Evolutionary conservation across 2,329 filamentous ascomycete genomes (phyloP), one percentile per base, ranked within the genome.

Genomic region (Colletotrichum higginsianum): DNA sequence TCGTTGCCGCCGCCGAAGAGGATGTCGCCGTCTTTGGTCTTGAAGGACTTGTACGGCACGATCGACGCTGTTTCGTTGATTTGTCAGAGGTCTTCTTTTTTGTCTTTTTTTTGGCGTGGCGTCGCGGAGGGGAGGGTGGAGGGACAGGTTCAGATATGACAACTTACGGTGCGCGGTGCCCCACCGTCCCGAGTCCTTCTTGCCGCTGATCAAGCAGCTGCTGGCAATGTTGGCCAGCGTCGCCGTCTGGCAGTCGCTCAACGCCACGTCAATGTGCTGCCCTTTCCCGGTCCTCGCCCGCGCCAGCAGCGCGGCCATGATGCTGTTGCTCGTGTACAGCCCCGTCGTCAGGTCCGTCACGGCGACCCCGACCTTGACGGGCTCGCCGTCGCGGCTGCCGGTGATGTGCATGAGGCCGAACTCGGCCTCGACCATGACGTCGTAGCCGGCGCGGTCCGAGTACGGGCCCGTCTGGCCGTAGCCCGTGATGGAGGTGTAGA

Each of bases 371-470:
- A 99, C 96, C 83, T 99, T 99, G 49, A 98, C 96, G 0, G 96
- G 96, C 2, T 95, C 93, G 0, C 96, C 95, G 77, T 97, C 93
- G 67, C 95, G 89, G 73, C 89, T 89, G 42, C 96, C 96, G 0
- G 96, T 99, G 77, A 99, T 98, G 83, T 99, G 96, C 96, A 99
- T 99, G 67, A 99, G 84, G 0, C 96, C 96, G 84, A 99, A 95
- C 80, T 98, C 96, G 71, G 96, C 96, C 85, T 99, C 96, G 13
- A 99, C 96, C 96, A 99, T 99, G 76, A 99, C 96, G 82, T 99
- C 96, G 86, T 99, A 99, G 5, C 96, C 96, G 4, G 96, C 95
- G 16, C 96, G 89, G 74, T 91, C 89, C 7, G 92, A 90, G 82
- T 97, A 98, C 0, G 96, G 96, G 0, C 96, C 96, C 1, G 94